Conservation (phyloP, 305 asterid genomes). For the Plantago coronopus region DNA sequence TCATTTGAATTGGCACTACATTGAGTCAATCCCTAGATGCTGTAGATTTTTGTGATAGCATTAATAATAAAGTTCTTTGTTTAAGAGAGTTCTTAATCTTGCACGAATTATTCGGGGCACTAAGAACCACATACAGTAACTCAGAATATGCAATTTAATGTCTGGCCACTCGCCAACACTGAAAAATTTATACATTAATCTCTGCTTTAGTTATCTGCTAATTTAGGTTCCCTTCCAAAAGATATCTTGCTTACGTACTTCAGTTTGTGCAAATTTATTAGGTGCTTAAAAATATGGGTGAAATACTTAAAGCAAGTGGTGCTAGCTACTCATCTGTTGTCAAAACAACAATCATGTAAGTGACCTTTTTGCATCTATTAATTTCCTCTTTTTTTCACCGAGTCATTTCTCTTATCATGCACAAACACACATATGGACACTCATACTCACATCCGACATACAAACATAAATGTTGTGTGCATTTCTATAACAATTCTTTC, state of each 20-base stretch:
- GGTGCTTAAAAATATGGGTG: slow-evolving; percentile 61
- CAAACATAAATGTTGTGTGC: neutral
- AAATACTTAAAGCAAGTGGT: slow-evolving; percentile 56
- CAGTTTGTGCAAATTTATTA: slow-evolving; percentile 21
- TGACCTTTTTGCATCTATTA: slow-evolving; percentile 17
- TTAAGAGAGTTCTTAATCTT: too few relatives aligned
- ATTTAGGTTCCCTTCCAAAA: neutral
- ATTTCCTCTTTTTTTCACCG: neutral
- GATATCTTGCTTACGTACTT: neutral
- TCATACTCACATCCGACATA: neutral
- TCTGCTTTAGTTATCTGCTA: neutral
- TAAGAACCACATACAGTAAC: slow-evolving; percentile 1
- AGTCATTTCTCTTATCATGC: slow-evolving; percentile 2
- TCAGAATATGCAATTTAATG: neutral
- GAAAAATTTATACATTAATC: slow-evolving; percentile 5
- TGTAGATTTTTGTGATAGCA: neutral
- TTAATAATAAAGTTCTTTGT: neutral
- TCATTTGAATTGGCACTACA: too few relatives aligned
- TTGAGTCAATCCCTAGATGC: neutral
- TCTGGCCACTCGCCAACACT: neutral
- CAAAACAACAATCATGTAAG: slow-evolving; percentile 59
- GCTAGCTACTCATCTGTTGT: slow-evolving; percentile 53
- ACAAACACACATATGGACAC: neutral
- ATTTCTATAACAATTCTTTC: neutral
- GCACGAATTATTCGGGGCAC: neutral